Evolutionary conservation across 2,329 filamentous ascomycete species (phyloP).

Genomic region (Fusarium robinianum): DNA sequence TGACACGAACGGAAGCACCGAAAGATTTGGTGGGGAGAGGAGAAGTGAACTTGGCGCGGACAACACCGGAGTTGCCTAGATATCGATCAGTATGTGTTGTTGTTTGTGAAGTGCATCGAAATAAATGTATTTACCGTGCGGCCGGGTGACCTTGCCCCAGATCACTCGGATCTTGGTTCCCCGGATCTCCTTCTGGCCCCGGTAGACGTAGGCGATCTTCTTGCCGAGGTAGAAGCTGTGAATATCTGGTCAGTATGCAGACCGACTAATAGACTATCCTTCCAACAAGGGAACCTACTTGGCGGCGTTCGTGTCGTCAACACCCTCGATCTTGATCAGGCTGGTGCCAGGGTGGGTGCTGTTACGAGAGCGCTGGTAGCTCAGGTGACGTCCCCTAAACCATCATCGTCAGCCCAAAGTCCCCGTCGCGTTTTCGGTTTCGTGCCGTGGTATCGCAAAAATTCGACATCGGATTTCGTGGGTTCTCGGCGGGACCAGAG

Average conservation of each 20-base stretch:
- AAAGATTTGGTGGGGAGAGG: constrained; percentile 97
- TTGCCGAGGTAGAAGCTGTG: constrained; percentile 93
- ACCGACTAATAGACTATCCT: constrained; percentile 3
- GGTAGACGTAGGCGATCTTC: constrained; percentile 99
- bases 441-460: constrained; percentile 31
- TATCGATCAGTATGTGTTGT: constrained; percentile 14
- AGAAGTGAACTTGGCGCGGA: constrained; percentile 94
- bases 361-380: constrained; percentile 95
- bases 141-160: constrained; percentile 97
- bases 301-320: constrained; percentile 86
- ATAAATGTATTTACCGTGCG: constrained; percentile 72
- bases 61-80: constrained; percentile 93
- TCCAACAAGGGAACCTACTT: constrained; percentile 61
- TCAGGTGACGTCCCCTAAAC: constrained; percentile 91
- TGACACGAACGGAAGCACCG: constrained; percentile 93
- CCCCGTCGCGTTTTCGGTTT: constrained; percentile 27
- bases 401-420: constrained; percentile 39
- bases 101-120: background rate
- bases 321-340: constrained; percentile 98
- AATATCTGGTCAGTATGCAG: constrained; percentile 33
- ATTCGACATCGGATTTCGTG: constrained; percentile 31
- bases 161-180: constrained; percentile 99
- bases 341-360: constrained; percentile 87
- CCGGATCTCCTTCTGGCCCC: constrained; percentile 89
- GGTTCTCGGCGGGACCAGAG: constrained; percentile 21